These are phyloP conservation scores for Pythium volutum DNA, from an alignment of 352 stramenopile genomes.

Conservation along the genomic window DNA sequence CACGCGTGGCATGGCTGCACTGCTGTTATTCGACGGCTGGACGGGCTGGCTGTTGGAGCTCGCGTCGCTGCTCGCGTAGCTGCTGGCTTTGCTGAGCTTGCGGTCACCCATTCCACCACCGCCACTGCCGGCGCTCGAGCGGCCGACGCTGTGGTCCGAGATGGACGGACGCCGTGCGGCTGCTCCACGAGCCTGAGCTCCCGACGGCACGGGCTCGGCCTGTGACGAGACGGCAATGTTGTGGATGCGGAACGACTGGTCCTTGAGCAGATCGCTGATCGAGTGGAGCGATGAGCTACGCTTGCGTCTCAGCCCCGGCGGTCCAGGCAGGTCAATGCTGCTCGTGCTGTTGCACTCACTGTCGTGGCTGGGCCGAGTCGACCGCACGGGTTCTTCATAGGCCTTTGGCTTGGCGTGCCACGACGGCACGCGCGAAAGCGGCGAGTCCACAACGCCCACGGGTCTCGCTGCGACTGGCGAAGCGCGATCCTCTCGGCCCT, in stretches of 20 bases:
- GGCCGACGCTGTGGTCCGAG: not conserved
- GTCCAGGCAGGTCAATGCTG: not conserved
- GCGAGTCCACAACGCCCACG: not conserved
- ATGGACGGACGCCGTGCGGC: not conserved
- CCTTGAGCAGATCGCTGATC: slow-evolving; percentile 32
- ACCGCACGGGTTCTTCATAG: not conserved
- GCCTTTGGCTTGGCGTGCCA: not conserved
- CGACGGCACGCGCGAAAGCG: not conserved
- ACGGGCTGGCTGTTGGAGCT: slow-evolving; percentile 12
- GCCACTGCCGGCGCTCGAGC: not conserved
- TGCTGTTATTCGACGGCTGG: not conserved
- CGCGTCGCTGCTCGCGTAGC: slow-evolving; percentile 12
- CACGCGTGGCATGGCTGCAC: not conserved
- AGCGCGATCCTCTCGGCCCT: not conserved
- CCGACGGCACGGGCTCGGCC: not conserved
- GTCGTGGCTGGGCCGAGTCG: not conserved
- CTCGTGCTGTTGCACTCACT: slow-evolving; percentile 7
- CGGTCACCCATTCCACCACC: not conserved
- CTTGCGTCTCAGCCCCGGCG: slow-evolving; percentile 17
- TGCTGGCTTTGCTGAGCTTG: slow-evolving; percentile 18
- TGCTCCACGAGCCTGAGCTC: not conserved
- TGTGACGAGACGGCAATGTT: slow-evolving; percentile 2
- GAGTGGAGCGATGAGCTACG: slow-evolving; percentile 49
- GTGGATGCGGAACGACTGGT: slow-evolving; percentile 19
- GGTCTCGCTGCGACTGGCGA: not conserved